A percentile compares a stretch with the other conserved stretches of the same genome.
Evolutionary conservation across 2,329 filamentous ascomycete genomes (phyloP).

Genomic region (Parascedosporium putredinis): DNA sequence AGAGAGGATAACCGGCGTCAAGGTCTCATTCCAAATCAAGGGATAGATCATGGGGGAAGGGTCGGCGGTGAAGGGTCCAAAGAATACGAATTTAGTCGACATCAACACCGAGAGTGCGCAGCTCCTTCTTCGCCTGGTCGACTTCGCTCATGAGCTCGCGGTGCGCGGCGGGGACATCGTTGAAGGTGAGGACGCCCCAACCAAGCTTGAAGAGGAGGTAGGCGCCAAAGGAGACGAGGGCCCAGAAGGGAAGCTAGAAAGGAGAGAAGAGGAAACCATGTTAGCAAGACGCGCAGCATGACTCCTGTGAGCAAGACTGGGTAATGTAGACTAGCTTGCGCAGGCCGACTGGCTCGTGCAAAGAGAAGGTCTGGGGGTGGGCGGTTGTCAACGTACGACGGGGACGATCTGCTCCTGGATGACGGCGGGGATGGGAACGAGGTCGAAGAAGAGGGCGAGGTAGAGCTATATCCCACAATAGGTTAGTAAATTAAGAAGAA

Average conservation of each 20-base stretch:
- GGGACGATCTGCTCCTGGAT: conserved; percentile 81
- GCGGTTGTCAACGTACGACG: conserved; percentile 51
- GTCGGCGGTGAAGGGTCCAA: no score
- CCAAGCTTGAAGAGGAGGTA: conserved; percentile 88
- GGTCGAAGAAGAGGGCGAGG: conserved; percentile 71
- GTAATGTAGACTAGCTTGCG: no score
- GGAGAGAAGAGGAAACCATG: conserved; percentile 3
- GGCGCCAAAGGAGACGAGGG: conserved; percentile 79
- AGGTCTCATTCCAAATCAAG: no score
- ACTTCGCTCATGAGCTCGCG: conserved; percentile 82
- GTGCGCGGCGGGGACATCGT: conserved; percentile 80
- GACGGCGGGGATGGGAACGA: conserved; percentile 67
- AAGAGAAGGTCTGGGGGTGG: no score
- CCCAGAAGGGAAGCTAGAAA: conserved; percentile 79
- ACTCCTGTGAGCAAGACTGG: no score
- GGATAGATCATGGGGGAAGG: no score
- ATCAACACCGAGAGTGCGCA: conserved; percentile 64
- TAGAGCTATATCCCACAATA: conserved; percentile 64
- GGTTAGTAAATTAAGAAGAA: conserved; percentile 12
- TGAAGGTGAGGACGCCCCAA: conserved; percentile 89
- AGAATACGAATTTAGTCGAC: conserved; percentile 47
- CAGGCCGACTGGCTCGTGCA: no score
- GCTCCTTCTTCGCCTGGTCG: conserved; percentile 61
- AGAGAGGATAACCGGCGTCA: no score
- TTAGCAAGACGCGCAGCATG: no score